Conservation (phyloP, 2,329 filamentous ascomycete species). For the Fusarium tuaranense region DNA sequence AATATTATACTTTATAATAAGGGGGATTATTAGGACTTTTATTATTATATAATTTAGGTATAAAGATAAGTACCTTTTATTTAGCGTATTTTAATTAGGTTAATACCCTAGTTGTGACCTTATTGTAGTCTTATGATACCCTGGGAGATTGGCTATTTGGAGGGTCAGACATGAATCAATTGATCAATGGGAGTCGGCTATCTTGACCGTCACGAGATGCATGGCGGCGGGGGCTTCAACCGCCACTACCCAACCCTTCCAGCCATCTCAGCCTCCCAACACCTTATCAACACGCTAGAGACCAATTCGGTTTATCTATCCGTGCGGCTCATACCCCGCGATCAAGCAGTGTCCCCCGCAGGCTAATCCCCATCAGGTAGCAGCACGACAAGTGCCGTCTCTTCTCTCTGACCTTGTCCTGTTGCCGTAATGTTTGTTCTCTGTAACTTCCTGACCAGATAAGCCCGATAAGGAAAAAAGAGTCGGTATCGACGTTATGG, state of each 20-base stretch:
- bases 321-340: constrained; percentile 34
- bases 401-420: neutral
- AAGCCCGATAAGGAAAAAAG: constrained; percentile 37
- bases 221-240: neutral
- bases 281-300: constrained; percentile 18
- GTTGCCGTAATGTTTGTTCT: neutral
- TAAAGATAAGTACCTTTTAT: too few relatives aligned
- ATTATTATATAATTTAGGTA: too few relatives aligned
- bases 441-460: neutral
- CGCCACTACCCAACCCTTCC: neutral
- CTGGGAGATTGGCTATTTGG: neutral
- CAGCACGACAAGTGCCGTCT: neutral
- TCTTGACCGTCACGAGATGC: constrained; percentile 1
- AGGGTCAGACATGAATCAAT: neutral
- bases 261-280: neutral
- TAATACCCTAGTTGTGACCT: too few relatives aligned
- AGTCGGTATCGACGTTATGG: constrained; percentile 26
- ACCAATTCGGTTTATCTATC: constrained; percentile 36
- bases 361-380: constrained; percentile 7
- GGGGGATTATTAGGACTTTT: too few relatives aligned
- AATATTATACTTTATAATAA: too few relatives aligned
- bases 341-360: constrained; percentile 10
- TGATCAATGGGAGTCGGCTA: neutral
- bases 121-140: too few relatives aligned
- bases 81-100: too few relatives aligned